A percentile compares a stretch with the other conserved stretches of the same genome.
phyloP scores from a whole-genome alignment of 2,329 filamentous ascomycete genomes.

The Alternaria burnsii region DNA sequence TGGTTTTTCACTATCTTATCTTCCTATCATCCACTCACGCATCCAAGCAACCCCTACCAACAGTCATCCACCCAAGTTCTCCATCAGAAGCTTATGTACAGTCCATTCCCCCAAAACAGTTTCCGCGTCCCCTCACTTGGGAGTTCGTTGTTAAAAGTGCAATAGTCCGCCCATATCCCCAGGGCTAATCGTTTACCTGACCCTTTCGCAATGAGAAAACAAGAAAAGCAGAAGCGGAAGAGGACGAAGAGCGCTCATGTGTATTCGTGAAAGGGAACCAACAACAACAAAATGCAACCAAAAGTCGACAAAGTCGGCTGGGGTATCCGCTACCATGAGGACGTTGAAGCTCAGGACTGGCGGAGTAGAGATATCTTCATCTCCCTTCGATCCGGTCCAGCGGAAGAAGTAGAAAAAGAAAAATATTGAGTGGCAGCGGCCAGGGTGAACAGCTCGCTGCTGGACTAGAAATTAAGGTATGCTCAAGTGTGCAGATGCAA shows the following conservation, averaged over 20 bases:
- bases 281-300: not conserved
- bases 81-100: slow-evolving; percentile 2
- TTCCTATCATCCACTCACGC: not conserved
- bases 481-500: slow-evolving; percentile 6
- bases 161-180: not conserved
- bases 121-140: not conserved
- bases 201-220: not conserved
- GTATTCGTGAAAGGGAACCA: not conserved
- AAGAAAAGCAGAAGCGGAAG: not conserved
- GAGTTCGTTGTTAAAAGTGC: not conserved
- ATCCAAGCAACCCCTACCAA: not conserved
- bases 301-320: not conserved
- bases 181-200: slow-evolving; percentile 5
- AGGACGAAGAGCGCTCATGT: not conserved
- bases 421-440: not conserved
- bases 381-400: slow-evolving; percentile 5
- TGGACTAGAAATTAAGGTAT: slow-evolving; percentile 20
- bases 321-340: slow-evolving; percentile 4
- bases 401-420: not conserved
- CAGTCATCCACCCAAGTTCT: not conserved
- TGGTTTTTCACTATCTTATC: slow-evolving; percentile 1
- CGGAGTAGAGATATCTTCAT: not conserved
- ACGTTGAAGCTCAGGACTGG: slow-evolving; percentile 2
- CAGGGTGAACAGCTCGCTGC: not conserved
- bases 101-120: not conserved